Percentiles rank a stretch among this genome's conserved stretches.
phyloP scores from a whole-genome alignment of 1,284 basidiomycete genomes.

The Macrocystidia cucumis region DNA sequence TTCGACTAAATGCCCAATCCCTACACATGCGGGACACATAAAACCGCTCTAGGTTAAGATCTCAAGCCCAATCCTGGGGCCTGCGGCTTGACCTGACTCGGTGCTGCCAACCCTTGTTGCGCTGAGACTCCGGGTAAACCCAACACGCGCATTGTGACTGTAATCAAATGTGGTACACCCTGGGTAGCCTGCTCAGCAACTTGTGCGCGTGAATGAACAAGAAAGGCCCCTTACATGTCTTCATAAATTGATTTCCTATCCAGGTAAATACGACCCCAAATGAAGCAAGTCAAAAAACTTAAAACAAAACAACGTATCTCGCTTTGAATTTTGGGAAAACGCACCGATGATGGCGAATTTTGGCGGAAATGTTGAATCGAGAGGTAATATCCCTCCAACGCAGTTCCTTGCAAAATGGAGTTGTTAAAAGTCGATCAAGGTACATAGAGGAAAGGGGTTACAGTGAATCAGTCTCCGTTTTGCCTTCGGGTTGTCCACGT shows the following conservation, averaged over 20 bases:
- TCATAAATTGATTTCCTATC: constrained; percentile 62
- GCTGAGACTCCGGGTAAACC: constrained; percentile 53
- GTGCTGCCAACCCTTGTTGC: no score
- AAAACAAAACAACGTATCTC: no score
- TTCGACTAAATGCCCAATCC: no score
- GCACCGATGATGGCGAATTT: constrained; percentile 56
- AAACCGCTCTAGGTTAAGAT: no score
- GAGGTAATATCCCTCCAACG: constrained; percentile 59
- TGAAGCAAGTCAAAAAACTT: no score
- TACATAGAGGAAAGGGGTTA: constrained; percentile 4
- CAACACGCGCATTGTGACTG: constrained; percentile 43
- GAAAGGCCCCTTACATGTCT: constrained; percentile 42
- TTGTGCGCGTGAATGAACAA: background rate
- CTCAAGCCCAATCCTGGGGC: no score
- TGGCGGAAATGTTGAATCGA: constrained; percentile 36
- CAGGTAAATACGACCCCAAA: constrained; percentile 8
- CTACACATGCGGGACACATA: no score
- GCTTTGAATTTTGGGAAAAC: constrained; percentile 8
- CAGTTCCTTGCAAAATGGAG: constrained; percentile 29
- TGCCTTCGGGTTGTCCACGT: constrained; percentile 6
- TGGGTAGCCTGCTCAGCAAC: constrained; percentile 16
- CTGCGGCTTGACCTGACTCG: no score
- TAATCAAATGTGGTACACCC: constrained; percentile 60
- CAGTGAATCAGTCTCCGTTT: constrained; percentile 9
- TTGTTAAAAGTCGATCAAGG: constrained; percentile 1